Evolutionary conservation across 768 basidiomycete species (phyloP).

Genomic region (Scleroderma bovista): DNA sequence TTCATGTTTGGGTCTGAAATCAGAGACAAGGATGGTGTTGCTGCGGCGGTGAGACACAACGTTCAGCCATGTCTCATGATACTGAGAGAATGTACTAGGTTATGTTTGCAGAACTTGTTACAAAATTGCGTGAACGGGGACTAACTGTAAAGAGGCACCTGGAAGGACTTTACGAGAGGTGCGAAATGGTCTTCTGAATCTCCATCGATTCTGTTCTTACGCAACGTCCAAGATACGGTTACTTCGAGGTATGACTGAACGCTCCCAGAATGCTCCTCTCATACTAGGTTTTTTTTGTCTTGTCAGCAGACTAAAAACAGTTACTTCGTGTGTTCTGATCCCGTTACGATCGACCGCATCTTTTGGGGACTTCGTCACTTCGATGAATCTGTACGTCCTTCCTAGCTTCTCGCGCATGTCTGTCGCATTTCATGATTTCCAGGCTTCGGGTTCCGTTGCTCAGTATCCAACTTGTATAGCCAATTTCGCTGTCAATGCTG

Average conservation of each 20-base stretch:
- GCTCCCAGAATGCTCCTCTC: neutral
- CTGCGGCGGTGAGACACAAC: slow-evolving; percentile 56
- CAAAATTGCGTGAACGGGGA: slow-evolving; percentile 43
- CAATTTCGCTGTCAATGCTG: slow-evolving; percentile 50
- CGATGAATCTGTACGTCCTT: slow-evolving; percentile 30
- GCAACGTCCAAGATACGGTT: slow-evolving; percentile 54
- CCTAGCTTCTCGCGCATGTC: neutral
- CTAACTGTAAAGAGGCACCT: slow-evolving; percentile 54
- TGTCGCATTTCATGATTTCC: neutral
- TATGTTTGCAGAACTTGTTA: slow-evolving; percentile 63
- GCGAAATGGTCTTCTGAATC: slow-evolving; percentile 8
- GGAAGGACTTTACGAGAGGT: slow-evolving; percentile 59
- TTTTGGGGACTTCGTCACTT: slow-evolving; percentile 63
- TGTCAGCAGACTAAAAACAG: slow-evolving; percentile 64
- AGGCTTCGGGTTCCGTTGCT: slow-evolving; percentile 12
- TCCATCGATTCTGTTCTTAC: neutral
- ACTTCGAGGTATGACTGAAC: slow-evolving; percentile 51
- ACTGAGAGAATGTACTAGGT: slow-evolving; percentile 37
- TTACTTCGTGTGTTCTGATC: slow-evolving; percentile 73
- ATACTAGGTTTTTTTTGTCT: slow-evolving; percentile 1
- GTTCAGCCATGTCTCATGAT: neutral
- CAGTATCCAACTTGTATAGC: slow-evolving; percentile 59
- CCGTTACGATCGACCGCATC: slow-evolving; percentile 59
- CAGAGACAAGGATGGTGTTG: slow-evolving; percentile 85
- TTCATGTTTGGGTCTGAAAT: slow-evolving; percentile 81